Base-by-base conservation (phyloP, 192 early-diverging fungal species). In the Backusella macrospora region DNA sequence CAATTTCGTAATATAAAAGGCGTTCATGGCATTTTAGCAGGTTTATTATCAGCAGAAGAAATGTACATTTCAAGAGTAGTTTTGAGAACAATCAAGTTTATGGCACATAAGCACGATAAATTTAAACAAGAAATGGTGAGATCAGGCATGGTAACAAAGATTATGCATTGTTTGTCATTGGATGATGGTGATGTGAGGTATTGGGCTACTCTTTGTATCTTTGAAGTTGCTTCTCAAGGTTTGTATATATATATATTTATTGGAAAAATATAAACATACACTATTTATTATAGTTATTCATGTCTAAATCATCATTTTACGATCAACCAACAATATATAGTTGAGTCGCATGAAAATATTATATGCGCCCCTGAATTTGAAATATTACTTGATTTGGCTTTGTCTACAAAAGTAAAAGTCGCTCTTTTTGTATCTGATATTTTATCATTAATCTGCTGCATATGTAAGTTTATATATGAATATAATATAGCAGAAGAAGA, bases 181-280 rank as follows among this genome's bases (percentile, higher is more conserved):
- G 80, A 80, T n/a, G 92, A 94, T 45, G 87, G 86, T 8, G 91
- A 94, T 72, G 84, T 87, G n/a, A 83, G 85, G n/a, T 92, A 92
- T 48, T 94, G 93, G 93, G 83, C 91, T 2, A 72, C 92, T 47
- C 79, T 88, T 6, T 76, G 83, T 44, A 77, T 80, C 2, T 80
- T 82, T 39, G 84, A 78, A 18, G 80, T 84, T 18, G 82, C 76
- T 45, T 70, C 70, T 21, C 78, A 79, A 79, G 77, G 77, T 78
- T 34, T 34, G 29, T 2, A 34, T 34, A 34, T 34, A 34, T 34
- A 34, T 34, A 34, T 34, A 34, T 34, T 1, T 34, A 34, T 34
- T 34, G 0, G 72, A 23, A 66, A 18, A 21, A 63, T 8, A 52
- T 23, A 9, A 73, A 0, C 23, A 15, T 44, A 4, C 12, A 0